Evolutionary conservation across 176 grass and related monocot species (phyloP).

Genomic region (Urochloa ruziziensis): DNA sequence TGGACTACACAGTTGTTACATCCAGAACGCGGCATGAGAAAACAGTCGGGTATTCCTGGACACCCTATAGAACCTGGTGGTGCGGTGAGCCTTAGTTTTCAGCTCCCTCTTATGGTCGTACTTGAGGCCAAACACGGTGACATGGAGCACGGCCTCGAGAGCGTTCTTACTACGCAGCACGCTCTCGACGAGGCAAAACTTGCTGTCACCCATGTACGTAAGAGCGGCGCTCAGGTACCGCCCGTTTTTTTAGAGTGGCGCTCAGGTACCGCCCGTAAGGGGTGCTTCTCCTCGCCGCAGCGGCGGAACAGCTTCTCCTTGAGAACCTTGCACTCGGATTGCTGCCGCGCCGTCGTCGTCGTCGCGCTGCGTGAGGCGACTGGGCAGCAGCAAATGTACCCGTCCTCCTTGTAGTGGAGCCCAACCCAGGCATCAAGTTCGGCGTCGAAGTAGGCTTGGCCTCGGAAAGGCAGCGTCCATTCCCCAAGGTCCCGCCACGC

Average conservation of each 20-base stretch:
- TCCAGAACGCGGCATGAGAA: slow-evolving; percentile 1
- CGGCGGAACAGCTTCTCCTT: background rate
- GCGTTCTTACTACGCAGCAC: background rate
- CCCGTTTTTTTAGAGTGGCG: background rate
- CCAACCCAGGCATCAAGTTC: background rate
- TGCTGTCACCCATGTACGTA: slow-evolving; percentile 18
- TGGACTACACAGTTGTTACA: background rate
- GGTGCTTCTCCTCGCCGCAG: background rate
- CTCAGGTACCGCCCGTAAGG: background rate
- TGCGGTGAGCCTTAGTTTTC: background rate
- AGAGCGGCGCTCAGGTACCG: background rate
- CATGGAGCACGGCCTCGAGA: background rate
- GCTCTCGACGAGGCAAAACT: slow-evolving; percentile 4
- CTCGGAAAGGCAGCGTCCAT: background rate
- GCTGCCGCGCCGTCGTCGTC: background rate
- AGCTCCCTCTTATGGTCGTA: background rate
- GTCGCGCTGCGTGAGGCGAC: background rate
- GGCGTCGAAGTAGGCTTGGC: background rate
- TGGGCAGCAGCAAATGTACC: background rate
- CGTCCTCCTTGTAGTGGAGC: background rate
- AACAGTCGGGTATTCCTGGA: background rate
- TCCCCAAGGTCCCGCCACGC: background rate
- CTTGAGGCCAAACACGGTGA: slow-evolving; percentile 15
- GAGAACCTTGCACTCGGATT: background rate
- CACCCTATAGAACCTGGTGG: background rate